These are phyloP conservation scores for Camelina neglecta DNA, from an alignment of 345 rosid species.

Conservation along the genomic window DNA sequence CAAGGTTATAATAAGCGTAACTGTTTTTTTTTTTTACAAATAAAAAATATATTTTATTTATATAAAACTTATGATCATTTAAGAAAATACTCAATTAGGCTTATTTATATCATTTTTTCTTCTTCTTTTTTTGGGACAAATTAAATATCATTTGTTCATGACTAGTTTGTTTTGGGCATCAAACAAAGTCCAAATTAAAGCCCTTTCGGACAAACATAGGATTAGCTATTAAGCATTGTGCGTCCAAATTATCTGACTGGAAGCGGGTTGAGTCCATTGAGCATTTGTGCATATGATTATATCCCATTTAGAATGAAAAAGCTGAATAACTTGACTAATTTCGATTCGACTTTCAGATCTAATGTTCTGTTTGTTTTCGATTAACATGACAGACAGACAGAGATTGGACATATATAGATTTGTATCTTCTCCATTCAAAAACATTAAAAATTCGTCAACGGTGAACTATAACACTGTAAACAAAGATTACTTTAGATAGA, in stretches of 20 bases:
- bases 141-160: neutral
- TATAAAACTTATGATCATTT: too few relatives aligned
- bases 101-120: neutral
- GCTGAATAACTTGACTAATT: neutral
- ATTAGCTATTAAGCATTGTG: neutral
- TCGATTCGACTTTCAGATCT: neutral
- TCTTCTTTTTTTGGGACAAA: too few relatives aligned
- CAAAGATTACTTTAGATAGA: neutral
- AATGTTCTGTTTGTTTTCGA: neutral
- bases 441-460: neutral
- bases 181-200: neutral
- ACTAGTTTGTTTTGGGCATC: neutral
- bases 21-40: too few relatives aligned
- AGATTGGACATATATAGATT: neutral
- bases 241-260: conserved; percentile 7
- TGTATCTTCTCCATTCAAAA: neutral
- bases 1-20: neutral
- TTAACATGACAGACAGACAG: too few relatives aligned
- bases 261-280: conserved; percentile 13
- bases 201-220: neutral
- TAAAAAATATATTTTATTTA: too few relatives aligned
- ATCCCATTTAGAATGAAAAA: neutral
- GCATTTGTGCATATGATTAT: conserved; percentile 12
- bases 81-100: neutral
- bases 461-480: neutral